phyloP scores from a whole-genome alignment of 1,284 basidiomycete genomes.

The Anthracocystis panici-leucophaei region DNA sequence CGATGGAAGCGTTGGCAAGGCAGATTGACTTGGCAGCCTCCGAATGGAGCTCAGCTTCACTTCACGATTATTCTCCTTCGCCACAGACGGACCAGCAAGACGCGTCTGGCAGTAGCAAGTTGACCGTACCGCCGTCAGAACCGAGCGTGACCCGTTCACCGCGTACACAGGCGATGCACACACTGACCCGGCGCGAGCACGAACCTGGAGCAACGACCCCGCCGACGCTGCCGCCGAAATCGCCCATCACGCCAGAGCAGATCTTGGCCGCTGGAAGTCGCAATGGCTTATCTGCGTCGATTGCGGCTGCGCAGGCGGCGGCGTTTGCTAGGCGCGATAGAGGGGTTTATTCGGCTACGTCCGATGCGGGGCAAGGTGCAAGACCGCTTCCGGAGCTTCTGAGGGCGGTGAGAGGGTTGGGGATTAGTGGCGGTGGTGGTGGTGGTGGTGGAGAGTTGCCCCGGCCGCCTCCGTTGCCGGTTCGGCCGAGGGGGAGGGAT shows the following conservation, averaged over 20 bases:
- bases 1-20: constrained; percentile 29
- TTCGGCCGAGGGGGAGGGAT: constrained; percentile 16
- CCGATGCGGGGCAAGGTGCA: constrained; percentile 1
- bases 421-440: constrained; percentile 8
- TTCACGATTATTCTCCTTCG: neutral
- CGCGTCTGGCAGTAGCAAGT: neutral
- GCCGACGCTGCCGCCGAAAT: constrained; percentile 34
- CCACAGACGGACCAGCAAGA: neutral
- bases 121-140: constrained; percentile 2
- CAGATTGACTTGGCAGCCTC: constrained; percentile 37
- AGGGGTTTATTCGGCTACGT: constrained; percentile 19
- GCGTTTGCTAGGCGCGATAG: constrained; percentile 27
- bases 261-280: constrained; percentile 25
- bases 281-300: constrained; percentile 35
- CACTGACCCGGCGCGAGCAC: constrained; percentile 32
- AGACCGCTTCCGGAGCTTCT: constrained; percentile 25
- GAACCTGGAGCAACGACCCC: constrained; percentile 10
- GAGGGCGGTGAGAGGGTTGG: constrained; percentile 20
- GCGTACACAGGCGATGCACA: constrained; percentile 46
- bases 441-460: constrained; percentile 15
- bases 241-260: constrained; percentile 46
- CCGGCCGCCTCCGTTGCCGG: constrained; percentile 32
- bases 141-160: constrained; percentile 27
- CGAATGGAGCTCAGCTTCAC: constrained; percentile 14
- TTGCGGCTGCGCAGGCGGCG: constrained; percentile 52